Evolutionary conservation across 768 basidiomycete genomes (phyloP).

Genomic region (Mycena vitilis): DNA sequence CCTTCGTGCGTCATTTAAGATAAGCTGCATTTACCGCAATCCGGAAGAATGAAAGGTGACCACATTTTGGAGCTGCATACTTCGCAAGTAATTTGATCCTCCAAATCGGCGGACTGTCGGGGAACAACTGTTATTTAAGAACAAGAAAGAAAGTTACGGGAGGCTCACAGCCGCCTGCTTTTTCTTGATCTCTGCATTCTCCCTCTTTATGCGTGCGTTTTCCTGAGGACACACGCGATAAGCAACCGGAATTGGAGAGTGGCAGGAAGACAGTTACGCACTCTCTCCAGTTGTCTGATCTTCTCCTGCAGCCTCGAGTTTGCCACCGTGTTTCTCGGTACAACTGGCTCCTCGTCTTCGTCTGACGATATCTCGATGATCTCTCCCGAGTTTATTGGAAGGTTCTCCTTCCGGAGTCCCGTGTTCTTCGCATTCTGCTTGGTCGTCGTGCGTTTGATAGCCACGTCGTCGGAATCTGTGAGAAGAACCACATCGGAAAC

Average conservation of each 20-base stretch:
- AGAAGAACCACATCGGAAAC: slow-evolving; percentile 12
- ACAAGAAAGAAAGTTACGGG: too few species aligned
- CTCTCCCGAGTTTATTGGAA: slow-evolving; percentile 18
- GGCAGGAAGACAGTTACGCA: background rate
- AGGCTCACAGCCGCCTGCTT: slow-evolving; percentile 14
- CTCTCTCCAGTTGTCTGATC: slow-evolving; percentile 25
- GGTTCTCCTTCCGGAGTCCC: slow-evolving; percentile 25
- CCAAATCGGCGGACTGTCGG: slow-evolving; percentile 20
- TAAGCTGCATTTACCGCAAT: slow-evolving; percentile 6
- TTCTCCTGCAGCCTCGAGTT: slow-evolving; percentile 24
- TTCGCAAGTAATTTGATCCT: slow-evolving; percentile 33
- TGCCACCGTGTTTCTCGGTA: background rate
- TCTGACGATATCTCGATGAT: slow-evolving; percentile 34
- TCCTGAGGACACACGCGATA: slow-evolving; percentile 11
- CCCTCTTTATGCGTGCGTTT: slow-evolving; percentile 25
- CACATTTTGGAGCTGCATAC: slow-evolving; percentile 33
- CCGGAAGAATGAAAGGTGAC: slow-evolving; percentile 26
- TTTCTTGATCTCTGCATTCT: slow-evolving; percentile 32
- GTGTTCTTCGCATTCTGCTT: slow-evolving; percentile 15
- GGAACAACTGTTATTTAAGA: background rate
- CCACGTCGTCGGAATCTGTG: background rate
- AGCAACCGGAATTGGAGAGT: background rate
- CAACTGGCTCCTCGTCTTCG: slow-evolving; percentile 28
- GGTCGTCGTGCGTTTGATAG: slow-evolving; percentile 8
- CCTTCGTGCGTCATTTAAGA: background rate